These are phyloP conservation scores for Suhomyces canberraensis DNA, from an alignment of 805 yeast genomes.

Conservation along the genomic window DNA sequence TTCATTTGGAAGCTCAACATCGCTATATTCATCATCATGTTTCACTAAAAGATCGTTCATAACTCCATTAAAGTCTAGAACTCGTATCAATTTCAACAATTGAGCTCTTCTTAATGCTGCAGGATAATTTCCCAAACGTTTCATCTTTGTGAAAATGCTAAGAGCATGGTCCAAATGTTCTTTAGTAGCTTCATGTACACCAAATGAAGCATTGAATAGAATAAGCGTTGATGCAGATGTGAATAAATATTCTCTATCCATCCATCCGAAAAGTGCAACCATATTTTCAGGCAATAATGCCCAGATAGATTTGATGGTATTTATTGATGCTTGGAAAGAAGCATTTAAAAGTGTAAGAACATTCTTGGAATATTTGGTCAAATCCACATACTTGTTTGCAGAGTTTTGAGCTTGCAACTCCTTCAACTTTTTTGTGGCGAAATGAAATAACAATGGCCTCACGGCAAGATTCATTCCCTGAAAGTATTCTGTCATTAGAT, in stretches of 20 bases:
- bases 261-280: constrained; percentile 84
- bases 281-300: constrained; percentile 69
- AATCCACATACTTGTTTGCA: constrained; percentile 54
- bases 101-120: constrained; percentile 75
- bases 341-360: constrained; percentile 69
- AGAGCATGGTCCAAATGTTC: constrained; percentile 73
- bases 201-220: constrained; percentile 74
- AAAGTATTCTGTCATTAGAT: constrained; percentile 77
- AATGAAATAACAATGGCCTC: constrained; percentile 71
- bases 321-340: constrained; percentile 76
- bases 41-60: constrained; percentile 55
- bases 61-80: constrained; percentile 65
- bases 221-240: constrained; percentile 74
- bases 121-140: constrained; percentile 74
- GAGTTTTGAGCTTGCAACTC: constrained; percentile 38
- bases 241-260: constrained; percentile 80
- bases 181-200: constrained; percentile 72
- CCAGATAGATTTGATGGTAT: constrained; percentile 72
- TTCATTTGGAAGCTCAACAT: constrained; percentile 2
- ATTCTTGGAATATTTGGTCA: constrained; percentile 64
- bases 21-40: constrained; percentile 48
- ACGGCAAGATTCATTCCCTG: constrained; percentile 81
- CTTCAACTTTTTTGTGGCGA: constrained; percentile 64
- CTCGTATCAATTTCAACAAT: constrained; percentile 57
- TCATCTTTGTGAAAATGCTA: constrained; percentile 67